These are phyloP conservation scores for Rhodamnia rubescens DNA, from an alignment of 345 rosid genomes.

Conservation along the genomic window DNA sequence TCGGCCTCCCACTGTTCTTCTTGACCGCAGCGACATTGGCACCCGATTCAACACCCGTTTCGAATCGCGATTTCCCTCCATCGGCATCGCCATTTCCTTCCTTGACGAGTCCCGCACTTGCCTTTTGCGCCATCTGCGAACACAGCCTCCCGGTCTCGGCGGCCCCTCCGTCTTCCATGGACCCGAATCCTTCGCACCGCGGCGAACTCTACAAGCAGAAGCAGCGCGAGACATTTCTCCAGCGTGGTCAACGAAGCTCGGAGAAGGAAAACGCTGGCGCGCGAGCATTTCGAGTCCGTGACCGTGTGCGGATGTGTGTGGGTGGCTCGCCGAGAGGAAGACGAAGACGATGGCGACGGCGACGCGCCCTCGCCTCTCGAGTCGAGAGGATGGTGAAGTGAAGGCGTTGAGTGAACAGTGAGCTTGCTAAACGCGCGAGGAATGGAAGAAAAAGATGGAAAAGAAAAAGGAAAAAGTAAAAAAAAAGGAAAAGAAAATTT, in stretches of 20 bases:
- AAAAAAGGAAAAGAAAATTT: not conserved
- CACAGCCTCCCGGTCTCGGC: not conserved
- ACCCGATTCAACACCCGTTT: too few relatives aligned
- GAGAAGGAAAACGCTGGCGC: not conserved
- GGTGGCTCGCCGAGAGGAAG: too few relatives aligned
- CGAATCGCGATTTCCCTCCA: too few relatives aligned
- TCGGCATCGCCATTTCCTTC: not conserved
- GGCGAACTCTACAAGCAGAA: not conserved
- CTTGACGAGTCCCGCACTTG: not conserved
- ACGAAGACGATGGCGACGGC: too few relatives aligned
- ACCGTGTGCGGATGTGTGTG: not conserved
- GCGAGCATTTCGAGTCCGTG: not conserved
- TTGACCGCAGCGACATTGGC: not conserved
- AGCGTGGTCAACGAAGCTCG: not conserved
- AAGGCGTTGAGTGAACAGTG: not conserved
- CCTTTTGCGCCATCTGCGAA: not conserved
- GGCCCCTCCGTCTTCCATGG: not conserved
- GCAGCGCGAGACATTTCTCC: not conserved
- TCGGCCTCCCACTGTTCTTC: constrained; percentile 1
- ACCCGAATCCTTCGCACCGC: not conserved
- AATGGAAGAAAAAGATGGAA: not conserved
- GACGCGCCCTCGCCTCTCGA: not conserved
- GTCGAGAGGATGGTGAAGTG: not conserved
- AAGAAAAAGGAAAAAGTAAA: not conserved
- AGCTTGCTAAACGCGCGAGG: not conserved